Evolutionary conservation across 148 eudicot genomes (phyloP), one percentile per base, ranked within the genome.

Genomic region (Heliosperma pusillum): DNA sequence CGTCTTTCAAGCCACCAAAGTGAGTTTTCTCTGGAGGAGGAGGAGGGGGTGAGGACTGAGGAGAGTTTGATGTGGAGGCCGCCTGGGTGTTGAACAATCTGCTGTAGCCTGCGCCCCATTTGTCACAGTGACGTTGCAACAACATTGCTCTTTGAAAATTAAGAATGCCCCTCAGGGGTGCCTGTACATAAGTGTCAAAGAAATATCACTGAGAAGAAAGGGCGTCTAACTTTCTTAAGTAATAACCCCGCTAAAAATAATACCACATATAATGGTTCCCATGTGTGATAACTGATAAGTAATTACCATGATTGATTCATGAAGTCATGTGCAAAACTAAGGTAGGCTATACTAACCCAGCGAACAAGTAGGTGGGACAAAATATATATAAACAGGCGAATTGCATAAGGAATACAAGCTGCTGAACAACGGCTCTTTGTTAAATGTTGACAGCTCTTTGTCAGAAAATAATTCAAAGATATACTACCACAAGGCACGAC

Each of bases 21-120:
- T 93, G 98, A 63, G 97, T 93, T 79, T 88, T 93, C 89, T 93
- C 98, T 25, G 97, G 97, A 66, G 95, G 98, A 77, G 97, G 97
- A 5, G 97, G 98, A 53, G 97, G 97, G 16, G 97, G 93, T 20
- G 97, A 87, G 27, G 98, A 84, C 73, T 91, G 98, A 57, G 98
- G 90, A 33, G 86, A 88, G 76, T 10, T 83, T 52, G 93, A 85
- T 40, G 90, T 86, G 30, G 97, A 83, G 70, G 97, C 90, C 74
- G 93, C 85, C 80, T 93, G 97, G 57, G 97, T 91, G 87, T 86
- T 93, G 77, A 93, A 85, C 50, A 86, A 82, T 85, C 90, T 87
- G 72, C 71, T 70, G 76, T 78, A 77, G 45, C 86, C 86, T 69
- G 77, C 77, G 16, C 78, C 86, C 78, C 63, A 75, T 29, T 63